Conservation (phyloP, 768 basidiomycete species). For the Xerocomus spinulosus region DNA sequence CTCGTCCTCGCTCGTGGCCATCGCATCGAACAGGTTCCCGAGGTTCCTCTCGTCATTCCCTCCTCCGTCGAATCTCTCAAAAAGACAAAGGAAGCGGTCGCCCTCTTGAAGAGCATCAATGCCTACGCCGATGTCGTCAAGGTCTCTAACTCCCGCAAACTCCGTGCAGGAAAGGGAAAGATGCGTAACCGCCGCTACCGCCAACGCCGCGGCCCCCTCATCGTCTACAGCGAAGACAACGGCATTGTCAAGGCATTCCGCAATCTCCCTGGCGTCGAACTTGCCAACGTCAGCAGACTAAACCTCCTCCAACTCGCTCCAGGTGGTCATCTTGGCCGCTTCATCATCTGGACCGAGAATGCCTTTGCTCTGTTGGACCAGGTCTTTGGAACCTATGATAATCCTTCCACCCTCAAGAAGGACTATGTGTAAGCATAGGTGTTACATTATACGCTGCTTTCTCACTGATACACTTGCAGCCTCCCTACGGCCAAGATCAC, state of each 20-base stretch:
- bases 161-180: constrained; percentile 97
- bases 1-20: constrained; percentile 99
- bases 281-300: constrained; percentile 88
- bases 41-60: constrained; percentile 91
- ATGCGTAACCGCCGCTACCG: constrained; percentile 94
- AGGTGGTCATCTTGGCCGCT: constrained; percentile 98
- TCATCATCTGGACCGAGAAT: constrained; percentile 98
- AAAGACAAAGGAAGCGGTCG: constrained; percentile 96
- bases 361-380: constrained; percentile 92
- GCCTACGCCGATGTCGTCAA: constrained; percentile 93
- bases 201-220: constrained; percentile 94
- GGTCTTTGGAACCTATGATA: constrained; percentile 93
- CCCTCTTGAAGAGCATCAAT: constrained; percentile 83
- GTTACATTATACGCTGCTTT: background rate
- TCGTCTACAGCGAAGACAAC: constrained; percentile 96
- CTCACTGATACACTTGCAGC: constrained; percentile 34
- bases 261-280: constrained; percentile 97
- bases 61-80: constrained; percentile 77
- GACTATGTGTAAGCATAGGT: constrained; percentile 64
- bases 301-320: constrained; percentile 99
- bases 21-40: constrained; percentile 94
- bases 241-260: constrained; percentile 99
- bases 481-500: constrained; percentile 94
- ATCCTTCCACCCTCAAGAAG: constrained; percentile 81
- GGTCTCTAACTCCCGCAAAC: constrained; percentile 94